Conservation (phyloP, 495 filamentous ascomycete genomes). For the Pseudoneurospora amorphoporcata region DNA sequence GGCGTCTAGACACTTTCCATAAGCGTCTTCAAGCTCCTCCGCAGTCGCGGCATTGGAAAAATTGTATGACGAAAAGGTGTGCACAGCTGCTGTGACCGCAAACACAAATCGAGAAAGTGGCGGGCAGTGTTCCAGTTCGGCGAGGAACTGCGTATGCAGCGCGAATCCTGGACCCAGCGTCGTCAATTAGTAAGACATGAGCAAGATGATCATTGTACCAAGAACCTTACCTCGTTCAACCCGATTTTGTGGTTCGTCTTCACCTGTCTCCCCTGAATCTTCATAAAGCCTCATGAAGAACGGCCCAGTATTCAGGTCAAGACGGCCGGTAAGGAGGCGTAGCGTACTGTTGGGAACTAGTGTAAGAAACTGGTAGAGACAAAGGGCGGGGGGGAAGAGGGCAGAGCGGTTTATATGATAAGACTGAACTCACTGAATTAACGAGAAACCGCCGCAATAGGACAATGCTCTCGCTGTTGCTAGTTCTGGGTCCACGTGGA, state of each 20-base stretch:
- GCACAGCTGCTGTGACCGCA: conserved; percentile 15
- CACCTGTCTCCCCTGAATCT: conserved; percentile 4
- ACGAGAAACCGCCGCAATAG: conserved; percentile 17
- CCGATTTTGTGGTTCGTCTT: conserved; percentile 15
- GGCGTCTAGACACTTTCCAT: conserved; percentile 13
- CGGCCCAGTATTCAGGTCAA: conserved; percentile 16
- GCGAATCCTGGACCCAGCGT: conserved; percentile 8
- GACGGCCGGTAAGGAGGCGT: conserved; percentile 15
- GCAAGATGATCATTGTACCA: background rate
- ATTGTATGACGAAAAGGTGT: conserved; percentile 19
- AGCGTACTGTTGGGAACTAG: conserved; percentile 4
- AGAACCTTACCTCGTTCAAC: conserved; percentile 16
- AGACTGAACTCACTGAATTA: conserved; percentile 12
- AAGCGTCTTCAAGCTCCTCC: conserved; percentile 15
- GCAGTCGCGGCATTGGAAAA: conserved; percentile 18
- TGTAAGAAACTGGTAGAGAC: background rate
- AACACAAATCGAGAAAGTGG: conserved; percentile 15
- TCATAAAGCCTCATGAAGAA: conserved; percentile 19
- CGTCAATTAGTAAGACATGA: background rate
- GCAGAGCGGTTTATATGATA: background rate
- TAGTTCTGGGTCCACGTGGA: conserved; percentile 4
- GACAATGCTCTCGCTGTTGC: conserved; percentile 11
- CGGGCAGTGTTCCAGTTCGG: conserved; percentile 13
- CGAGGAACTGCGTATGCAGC: conserved; percentile 17
- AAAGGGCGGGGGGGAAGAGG: background rate